phyloP scores from a whole-genome alignment of 2,329 filamentous ascomycete species.

The Graphilbum ipis-grandicollis region DNA sequence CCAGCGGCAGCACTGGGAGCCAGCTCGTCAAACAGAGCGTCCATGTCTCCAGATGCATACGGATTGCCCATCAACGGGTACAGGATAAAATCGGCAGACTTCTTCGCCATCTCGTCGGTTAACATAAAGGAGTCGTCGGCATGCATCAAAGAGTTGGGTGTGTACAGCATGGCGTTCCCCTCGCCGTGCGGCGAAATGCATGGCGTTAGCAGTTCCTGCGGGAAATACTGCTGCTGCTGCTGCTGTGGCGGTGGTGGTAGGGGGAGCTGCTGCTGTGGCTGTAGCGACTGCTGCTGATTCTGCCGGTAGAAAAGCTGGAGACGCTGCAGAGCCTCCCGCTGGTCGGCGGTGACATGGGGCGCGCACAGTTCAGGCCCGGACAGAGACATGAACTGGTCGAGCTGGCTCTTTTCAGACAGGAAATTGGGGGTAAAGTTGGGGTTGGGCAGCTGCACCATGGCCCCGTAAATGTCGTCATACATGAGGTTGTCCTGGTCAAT shows the following conservation, averaged over 20 bases:
- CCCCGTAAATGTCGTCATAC: constrained; percentile 45
- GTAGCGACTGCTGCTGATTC: constrained; percentile 1
- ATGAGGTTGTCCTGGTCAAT: constrained; percentile 42
- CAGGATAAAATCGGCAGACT: constrained; percentile 45
- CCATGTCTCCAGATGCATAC: constrained; percentile 14
- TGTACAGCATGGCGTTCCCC: constrained; percentile 50
- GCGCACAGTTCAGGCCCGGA: constrained; percentile 20
- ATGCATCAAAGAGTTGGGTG: constrained; percentile 41
- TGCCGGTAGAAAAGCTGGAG: constrained; percentile 6
- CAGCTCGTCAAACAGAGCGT: constrained; percentile 31
- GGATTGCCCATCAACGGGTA: constrained; percentile 29
- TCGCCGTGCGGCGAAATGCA: constrained; percentile 50
- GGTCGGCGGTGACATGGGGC: constrained; percentile 10
- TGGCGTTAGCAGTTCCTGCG: not conserved
- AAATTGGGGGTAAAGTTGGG: constrained; percentile 9
- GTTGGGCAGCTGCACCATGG: constrained; percentile 38
- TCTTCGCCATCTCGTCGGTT: constrained; percentile 20
- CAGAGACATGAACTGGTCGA: constrained; percentile 23
- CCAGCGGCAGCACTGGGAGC: constrained; percentile 29
- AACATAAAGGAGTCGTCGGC: constrained; percentile 52
- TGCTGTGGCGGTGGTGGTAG: not conserved
- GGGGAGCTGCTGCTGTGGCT: not conserved
- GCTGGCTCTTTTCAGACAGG: constrained; percentile 24
- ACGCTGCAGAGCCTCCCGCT: constrained; percentile 6
- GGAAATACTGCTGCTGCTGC: not conserved